phyloP scores from a whole-genome alignment of 192 early-diverging fungal genomes.

The Cetraspora pellucida region DNA sequence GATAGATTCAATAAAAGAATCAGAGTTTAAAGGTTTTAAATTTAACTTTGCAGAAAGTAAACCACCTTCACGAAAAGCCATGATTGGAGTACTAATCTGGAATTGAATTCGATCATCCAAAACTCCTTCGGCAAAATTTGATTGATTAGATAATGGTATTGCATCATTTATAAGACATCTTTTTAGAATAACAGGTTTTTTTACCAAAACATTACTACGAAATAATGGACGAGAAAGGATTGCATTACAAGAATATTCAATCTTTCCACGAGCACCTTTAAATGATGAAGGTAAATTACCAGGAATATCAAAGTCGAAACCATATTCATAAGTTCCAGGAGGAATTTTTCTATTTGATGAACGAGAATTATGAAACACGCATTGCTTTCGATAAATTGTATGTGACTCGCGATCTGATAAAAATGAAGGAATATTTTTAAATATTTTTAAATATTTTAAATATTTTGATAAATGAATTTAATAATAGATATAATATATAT shows the following conservation, averaged over 20 bases:
- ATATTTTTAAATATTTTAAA: not conserved
- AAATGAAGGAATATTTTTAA: not conserved
- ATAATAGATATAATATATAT: not conserved
- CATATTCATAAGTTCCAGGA: conserved; percentile 12
- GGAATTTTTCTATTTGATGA: not conserved
- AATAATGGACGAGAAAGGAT: conserved; percentile 38
- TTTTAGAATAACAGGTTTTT: conserved; percentile 33
- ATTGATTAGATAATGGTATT: not conserved
- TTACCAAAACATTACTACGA: conserved; percentile 30
- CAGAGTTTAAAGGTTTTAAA: conserved; percentile 27
- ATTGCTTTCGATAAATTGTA: conserved; percentile 18
- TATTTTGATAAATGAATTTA: too few species aligned
- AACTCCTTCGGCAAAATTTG: conserved; percentile 21
- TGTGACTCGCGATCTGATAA: not conserved
- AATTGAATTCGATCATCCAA: conserved; percentile 28
- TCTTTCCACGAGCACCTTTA: conserved; percentile 39
- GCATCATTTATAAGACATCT: conserved; percentile 35
- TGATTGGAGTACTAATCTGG: conserved; percentile 39
- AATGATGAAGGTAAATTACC: conserved; percentile 40
- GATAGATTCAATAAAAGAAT: conserved; percentile 27
- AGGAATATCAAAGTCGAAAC: conserved; percentile 18
- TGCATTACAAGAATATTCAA: conserved; percentile 36
- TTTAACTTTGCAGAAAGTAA: conserved; percentile 35
- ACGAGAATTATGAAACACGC: not conserved
- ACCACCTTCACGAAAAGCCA: conserved; percentile 45